Base-by-base conservation (phyloP, 495 filamentous ascomycete genomes). In the Pyronema domesticum region DNA sequence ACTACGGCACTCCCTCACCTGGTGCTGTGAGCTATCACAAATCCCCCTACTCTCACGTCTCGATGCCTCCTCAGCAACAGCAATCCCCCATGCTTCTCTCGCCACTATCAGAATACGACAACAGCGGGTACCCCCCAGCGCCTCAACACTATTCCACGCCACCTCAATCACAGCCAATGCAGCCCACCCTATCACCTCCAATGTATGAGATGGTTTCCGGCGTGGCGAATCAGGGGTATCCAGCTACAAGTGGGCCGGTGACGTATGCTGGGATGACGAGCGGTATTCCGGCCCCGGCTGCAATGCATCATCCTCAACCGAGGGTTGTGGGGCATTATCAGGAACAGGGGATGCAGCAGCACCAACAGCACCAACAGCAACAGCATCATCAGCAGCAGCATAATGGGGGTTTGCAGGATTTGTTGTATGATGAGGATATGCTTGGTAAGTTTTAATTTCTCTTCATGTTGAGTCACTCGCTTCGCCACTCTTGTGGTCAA, bases 341-440 rank as follows among this genome's bases (percentile, higher is more conserved):
- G 23, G 23, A 30, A 5, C 23, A 30, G 5, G 23, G 23, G 1
- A 30, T 30, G 23, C 23, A 30, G 5, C 23, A 58, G 15, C 59
- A 61, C 19, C 53, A 45, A 37, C 62, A 64, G 37, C 43, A 36
- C n/a, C 42, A 50, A 5, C 60, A 59, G 30, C 59, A 57, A 6
- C 55, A 46, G 7, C 65, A 62, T 62, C 56, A 58, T 57, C 57
- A 60, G 7, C 54, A 50, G 19, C 46, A 54, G 13, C 39, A 43
- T 6, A 13, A 43, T 43, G 15, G 23, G 23, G 23, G 23, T 1
- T 30, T 30, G 5, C 23, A 30, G 42, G 70, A 71, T 35, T 51
- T 68, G 54, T 67, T 69, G 58, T 71, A 70, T 55, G 70, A 68
- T 60, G 69, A 71, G 50, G 70, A 70, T 39, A 66, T 70, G 59